Base-by-base conservation (phyloP, 208 protist species). In the Balamuthia mandrillaris region DNA sequence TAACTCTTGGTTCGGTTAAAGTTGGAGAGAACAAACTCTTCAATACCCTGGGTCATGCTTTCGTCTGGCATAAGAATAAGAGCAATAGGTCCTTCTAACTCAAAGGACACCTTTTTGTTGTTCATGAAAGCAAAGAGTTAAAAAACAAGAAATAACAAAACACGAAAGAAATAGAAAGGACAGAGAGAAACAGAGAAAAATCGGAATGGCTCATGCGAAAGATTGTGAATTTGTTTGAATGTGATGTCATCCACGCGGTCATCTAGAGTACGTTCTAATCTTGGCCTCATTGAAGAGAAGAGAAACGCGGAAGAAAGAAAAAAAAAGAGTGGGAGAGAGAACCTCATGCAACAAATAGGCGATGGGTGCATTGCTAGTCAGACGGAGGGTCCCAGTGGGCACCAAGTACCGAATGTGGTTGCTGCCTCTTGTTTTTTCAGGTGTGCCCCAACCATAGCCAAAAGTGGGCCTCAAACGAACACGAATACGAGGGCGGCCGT, bases 281-380 rank as follows among this genome's bases (percentile, higher is more conserved):
- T n/a, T n/a, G n/a, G n/a, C n/a, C n/a, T n/a, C n/a, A n/a, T n/a
- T n/a, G n/a, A n/a, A n/a, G n/a, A 56, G n/a, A 24, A 56, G 49
- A 18, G 49, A 56, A 56, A 56, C 49, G n/a, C 49, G n/a, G 49
- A 56, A 24, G 49, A 56, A n/a, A 56, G 18, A n/a, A 56, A 56
- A 56, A n/a, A 56, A 24, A n/a, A 56, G n/a, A 56, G 49, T 56
- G 49, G n/a, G n/a, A n/a, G n/a, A 56, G 49, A 56, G 49, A 56
- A 91, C 88, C 70, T 91, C 88, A 70, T 85, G 47, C 31, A 87
- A 72, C 52, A 91, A 56, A 47, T 91, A 91, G 9, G 88, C 84
- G 18, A 91, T 91, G 29, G 88, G 88, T n/a, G 87, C 88, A 65
- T 91, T 90, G 27, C 87, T 88, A 18, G 88, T 91, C 16, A 91